These are phyloP conservation scores for Globisporangium okanoganense DNA, from an alignment of 352 stramenopile species.

Conservation along the genomic window DNA sequence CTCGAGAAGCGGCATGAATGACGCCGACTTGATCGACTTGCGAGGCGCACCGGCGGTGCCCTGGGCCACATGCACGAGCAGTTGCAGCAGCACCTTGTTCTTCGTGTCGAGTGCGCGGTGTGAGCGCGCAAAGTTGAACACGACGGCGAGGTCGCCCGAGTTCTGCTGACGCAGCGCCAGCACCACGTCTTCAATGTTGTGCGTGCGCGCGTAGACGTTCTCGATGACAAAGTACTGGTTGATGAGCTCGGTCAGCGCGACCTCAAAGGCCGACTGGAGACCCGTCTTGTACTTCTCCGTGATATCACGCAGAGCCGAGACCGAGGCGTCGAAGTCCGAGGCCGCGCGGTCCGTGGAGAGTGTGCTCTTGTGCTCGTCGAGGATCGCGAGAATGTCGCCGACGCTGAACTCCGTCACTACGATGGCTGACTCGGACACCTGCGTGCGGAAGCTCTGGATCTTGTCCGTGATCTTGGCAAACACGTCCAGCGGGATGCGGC, in stretches of 20 bases:
- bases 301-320: conserved; percentile 73
- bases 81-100: conserved; percentile 77
- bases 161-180: conserved; percentile 89
- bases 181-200: conserved; percentile 84
- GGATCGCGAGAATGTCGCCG: conserved; percentile 41
- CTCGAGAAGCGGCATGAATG: conserved; percentile 83
- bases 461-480: conserved; percentile 88
- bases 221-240: conserved; percentile 81
- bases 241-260: conserved; percentile 67
- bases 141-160: conserved; percentile 72
- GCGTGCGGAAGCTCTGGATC: conserved; percentile 67
- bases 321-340: conserved; percentile 66
- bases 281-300: conserved; percentile 74
- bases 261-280: conserved; percentile 58
- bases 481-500: conserved; percentile 93
- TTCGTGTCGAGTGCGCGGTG: conserved; percentile 89
- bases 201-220: conserved; percentile 62
- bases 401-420: conserved; percentile 48
- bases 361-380: conserved; percentile 64
- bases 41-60: conserved; percentile 30
- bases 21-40: conserved; percentile 52
- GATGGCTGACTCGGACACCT: conserved; percentile 26
- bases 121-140: conserved; percentile 90
- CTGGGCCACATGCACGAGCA: conserved; percentile 54
- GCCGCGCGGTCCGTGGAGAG: conserved; percentile 48